phyloP scores from a whole-genome alignment of 2,329 filamentous ascomycete genomes.

The Fragosphaeria purpurea region DNA sequence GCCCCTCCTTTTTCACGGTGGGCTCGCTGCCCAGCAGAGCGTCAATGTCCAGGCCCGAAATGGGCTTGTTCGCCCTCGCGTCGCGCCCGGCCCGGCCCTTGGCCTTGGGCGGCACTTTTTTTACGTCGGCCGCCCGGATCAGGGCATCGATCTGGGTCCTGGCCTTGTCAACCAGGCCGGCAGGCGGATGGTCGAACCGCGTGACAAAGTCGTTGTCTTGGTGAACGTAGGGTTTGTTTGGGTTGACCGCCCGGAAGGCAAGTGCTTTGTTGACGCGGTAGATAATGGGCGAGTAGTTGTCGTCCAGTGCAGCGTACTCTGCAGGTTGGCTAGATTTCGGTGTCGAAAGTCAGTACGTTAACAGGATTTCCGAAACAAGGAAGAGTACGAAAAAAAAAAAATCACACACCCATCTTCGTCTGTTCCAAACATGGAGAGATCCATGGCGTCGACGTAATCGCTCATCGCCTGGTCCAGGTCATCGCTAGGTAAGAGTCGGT shows the following conservation, averaged over 20 bases:
- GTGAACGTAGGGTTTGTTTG: conserved; percentile 52
- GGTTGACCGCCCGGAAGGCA: conserved; percentile 68
- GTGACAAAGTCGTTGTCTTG: conserved; percentile 51
- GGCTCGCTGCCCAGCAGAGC: conserved; percentile 54
- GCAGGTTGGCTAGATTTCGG: conserved; percentile 25
- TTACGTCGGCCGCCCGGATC: conserved; percentile 63
- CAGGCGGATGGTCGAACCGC: conserved; percentile 63
- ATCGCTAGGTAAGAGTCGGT: conserved; percentile 70
- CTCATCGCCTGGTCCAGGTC: conserved; percentile 74
- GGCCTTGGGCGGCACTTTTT: conserved; percentile 75
- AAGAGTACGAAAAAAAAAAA: too few species aligned
- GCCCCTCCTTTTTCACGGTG: conserved; percentile 16
- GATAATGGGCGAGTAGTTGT: conserved; percentile 75
- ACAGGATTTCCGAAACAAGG: background rate
- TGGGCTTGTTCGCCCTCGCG: conserved; percentile 53
- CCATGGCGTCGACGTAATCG: conserved; percentile 88
- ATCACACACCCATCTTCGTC: conserved; percentile 62
- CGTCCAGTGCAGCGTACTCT: conserved; percentile 70
- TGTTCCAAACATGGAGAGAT: conserved; percentile 59
- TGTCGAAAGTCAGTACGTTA: background rate
- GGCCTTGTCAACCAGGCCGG: conserved; percentile 51
- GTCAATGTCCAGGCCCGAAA: conserved; percentile 83
- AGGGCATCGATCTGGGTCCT: conserved; percentile 51
- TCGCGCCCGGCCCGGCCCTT: conserved; percentile 65
- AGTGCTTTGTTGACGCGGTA: conserved; percentile 84